Evolutionary conservation across 305 asterid genomes (phyloP).

Genomic region (Fraxinus baroniana): DNA sequence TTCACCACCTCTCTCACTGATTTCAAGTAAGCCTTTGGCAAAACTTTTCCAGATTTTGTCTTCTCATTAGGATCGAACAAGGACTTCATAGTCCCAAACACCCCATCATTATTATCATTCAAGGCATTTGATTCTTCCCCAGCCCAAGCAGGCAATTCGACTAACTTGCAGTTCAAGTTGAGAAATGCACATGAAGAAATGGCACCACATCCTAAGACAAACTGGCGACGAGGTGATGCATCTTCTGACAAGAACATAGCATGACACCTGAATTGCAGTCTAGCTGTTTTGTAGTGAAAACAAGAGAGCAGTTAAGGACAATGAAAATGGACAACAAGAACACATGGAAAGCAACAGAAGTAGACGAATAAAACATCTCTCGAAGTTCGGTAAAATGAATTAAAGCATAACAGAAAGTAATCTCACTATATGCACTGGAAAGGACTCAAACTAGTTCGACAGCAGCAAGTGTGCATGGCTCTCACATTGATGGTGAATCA

Average conservation of each 20-base stretch:
- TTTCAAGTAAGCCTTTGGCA: conserved; percentile 85
- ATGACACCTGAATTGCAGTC: conserved; percentile 31
- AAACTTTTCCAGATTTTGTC: conserved; percentile 72
- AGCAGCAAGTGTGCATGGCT: neutral
- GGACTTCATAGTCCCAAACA: conserved; percentile 60
- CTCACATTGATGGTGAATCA: neutral
- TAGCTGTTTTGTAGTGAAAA: conserved; percentile 30
- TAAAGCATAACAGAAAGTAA: neutral
- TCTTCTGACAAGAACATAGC: conserved; percentile 29
- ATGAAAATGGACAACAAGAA: neutral
- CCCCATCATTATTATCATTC: conserved; percentile 48
- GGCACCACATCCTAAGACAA: conserved; percentile 38
- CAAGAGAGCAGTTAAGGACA: neutral
- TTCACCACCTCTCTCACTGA: conserved; percentile 84
- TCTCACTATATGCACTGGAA: neutral
- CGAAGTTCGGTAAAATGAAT: neutral
- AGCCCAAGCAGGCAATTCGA: conserved; percentile 45
- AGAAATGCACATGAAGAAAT: conserved; percentile 40
- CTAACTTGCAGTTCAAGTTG: conserved; percentile 28
- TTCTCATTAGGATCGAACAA: conserved; percentile 83
- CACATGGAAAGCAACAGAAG: conserved; percentile 3
- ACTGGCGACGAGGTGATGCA: conserved; percentile 42
- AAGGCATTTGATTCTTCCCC: conserved; percentile 39
- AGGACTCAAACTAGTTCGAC: conserved; percentile 9
- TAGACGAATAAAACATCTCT: neutral